Base-by-base conservation (phyloP, 2,329 filamentous ascomycete genomes). In the Aureobasidium sp. region DNA sequence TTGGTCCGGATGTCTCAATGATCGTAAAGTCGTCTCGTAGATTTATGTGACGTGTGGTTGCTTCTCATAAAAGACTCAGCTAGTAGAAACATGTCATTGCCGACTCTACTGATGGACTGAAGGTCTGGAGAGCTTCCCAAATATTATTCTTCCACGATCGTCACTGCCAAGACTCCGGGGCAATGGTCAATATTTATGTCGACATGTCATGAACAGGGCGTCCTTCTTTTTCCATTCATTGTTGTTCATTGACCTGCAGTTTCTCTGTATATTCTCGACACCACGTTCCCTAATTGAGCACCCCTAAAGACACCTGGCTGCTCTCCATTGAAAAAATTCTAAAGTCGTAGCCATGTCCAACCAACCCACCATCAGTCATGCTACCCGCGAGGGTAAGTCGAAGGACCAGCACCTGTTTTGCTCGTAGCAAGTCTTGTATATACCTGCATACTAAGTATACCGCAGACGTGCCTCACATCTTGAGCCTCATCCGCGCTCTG, bases 401-500 rank as follows among this genome's bases (percentile, higher is more conserved):
- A 25, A 23, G 31, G n/a, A 46, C 29, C 33, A n/a, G 23, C 7
- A 21, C 3, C n/a, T 21, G n/a, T n/a, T n/a, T n/a, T n/a, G n/a
- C n/a, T n/a, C n/a, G n/a, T n/a, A n/a, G n/a, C n/a, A n/a, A n/a
- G n/a, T n/a, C n/a, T n/a, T n/a, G n/a, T n/a, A n/a, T 9, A n/a
- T 31, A 15, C n/a, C 42, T 23, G 47, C 62, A 55, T 19, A 21
- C 35, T 25, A 31, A n/a, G 50, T 13, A 11, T 33, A 35, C 49
- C 54, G 33, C 62, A 95, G 93, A 97, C 69, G 84, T 95, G 61
- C 83, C 86, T 25, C 78, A 79, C n/a, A 96, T 97, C 72, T 83
- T 99, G 27, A 75, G 79, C 65, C 80, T 96, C 69, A 91, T 97
- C 74, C 82, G 84, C 59, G 93, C 91, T 70, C 85, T 97, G 9